phyloP scores from a whole-genome alignment of 768 basidiomycete species.

The Suillus americanus region DNA sequence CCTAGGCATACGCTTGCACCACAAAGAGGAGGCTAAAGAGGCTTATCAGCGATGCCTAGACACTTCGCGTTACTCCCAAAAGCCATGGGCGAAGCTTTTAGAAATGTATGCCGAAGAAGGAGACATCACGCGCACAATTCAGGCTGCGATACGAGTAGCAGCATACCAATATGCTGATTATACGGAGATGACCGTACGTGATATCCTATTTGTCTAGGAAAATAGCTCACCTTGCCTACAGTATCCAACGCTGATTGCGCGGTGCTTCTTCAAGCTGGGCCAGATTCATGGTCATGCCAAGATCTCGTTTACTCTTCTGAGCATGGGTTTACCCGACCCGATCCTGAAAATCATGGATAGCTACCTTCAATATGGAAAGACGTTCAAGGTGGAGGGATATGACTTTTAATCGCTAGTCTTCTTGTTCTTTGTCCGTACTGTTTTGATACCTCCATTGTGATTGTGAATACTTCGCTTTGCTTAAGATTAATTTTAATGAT shows the following conservation, averaged over 20 bases:
- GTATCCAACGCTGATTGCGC: slow-evolving; percentile 91
- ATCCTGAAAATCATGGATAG: slow-evolving; percentile 93
- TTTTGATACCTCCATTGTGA: not conserved
- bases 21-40: slow-evolving; percentile 98
- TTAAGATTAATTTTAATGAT: not conserved
- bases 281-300: slow-evolving; percentile 92
- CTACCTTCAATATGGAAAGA: slow-evolving; percentile 83
- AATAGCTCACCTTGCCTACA: slow-evolving; percentile 29
- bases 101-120: slow-evolving; percentile 98
- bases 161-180: slow-evolving; percentile 92
- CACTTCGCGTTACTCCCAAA: slow-evolving; percentile 78
- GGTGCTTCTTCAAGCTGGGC: slow-evolving; percentile 90
- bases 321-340: slow-evolving; percentile 90
- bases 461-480: not conserved
- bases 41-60: slow-evolving; percentile 96
- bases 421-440: not conserved
- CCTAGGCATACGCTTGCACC: slow-evolving; percentile 87
- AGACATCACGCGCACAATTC: slow-evolving; percentile 86
- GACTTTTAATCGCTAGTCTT: slow-evolving; percentile 54
- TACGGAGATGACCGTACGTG: slow-evolving; percentile 80
- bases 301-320: slow-evolving; percentile 88
- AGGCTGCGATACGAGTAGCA: slow-evolving; percentile 89
- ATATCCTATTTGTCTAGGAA: slow-evolving; percentile 1
- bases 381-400: slow-evolving; percentile 85
- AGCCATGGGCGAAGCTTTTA: slow-evolving; percentile 91